Base-by-base conservation (phyloP, 352 stramenopile species). In the Phytophthora ohioensis region DNA sequence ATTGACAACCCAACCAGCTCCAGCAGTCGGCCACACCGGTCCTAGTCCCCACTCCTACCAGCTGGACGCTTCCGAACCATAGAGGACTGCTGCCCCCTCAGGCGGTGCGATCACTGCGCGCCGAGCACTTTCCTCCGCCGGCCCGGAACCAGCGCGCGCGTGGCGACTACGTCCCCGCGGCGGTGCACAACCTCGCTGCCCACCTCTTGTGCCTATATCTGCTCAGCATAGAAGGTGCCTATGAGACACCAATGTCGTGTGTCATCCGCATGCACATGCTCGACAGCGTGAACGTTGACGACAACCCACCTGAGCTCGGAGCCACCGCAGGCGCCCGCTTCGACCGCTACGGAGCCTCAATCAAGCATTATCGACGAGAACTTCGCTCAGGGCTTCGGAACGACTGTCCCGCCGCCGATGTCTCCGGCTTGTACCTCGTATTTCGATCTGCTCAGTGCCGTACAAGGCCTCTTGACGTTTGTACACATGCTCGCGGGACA, bases 401-500 rank as follows among this genome's bases (percentile, higher is more conserved):
- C 15, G 17, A 21, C 17, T 21, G 17, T 21, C 17, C 17, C 17
- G 17, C 17, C 55, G 3, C 55, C 55, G 6, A 1, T 39, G 4
- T 6, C 5, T 2, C 55, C 42, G 0, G 6, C 41, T 3, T 62
- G 55, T 11, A 2, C 1, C 1, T 53, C 15, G 2, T 62, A 53
- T 30, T 35, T 15, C 31, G 55, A 62, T 15, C 41, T 45, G 2
- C n/a, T 62, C 12, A 13, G 41, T 17, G 55, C 41, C 30, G 32
- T 52, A 2, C 30, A 62, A 38, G 30, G 41, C 0, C 55, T 62
- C 1, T 43, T 17, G 5, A 35, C 39, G 1, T 53, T 62, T 27
- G 38, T 27, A 3, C 21, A 60, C 21, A 34, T 66, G 4, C 65
- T 73, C 13, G 52, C 32, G 0, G 41, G n/a, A 1, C 31, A 41